These are phyloP conservation scores for Colletotrichum horii DNA, from an alignment of 2,329 filamentous ascomycete genomes.

Conservation along the genomic window DNA sequence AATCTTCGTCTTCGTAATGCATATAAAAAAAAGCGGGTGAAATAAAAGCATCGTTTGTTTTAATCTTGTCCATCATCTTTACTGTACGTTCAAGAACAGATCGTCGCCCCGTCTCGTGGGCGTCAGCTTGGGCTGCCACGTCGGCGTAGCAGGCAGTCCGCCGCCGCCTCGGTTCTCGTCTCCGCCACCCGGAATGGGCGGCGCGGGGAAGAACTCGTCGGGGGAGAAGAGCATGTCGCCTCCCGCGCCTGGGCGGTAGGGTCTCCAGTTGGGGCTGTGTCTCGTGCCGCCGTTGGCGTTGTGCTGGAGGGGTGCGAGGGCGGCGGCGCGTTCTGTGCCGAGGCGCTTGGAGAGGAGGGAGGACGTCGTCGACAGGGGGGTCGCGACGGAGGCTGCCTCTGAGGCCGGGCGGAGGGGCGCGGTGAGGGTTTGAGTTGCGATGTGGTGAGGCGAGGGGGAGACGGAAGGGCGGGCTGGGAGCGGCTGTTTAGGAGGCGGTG, in stretches of 20 bases:
- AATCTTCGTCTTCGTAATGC: slow-evolving; percentile 2
- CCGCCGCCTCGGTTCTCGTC: not conserved
- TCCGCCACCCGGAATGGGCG: not conserved
- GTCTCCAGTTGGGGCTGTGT: slow-evolving; percentile 24
- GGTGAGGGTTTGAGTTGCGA: slow-evolving; percentile 3
- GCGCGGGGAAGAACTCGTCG: slow-evolving; percentile 1
- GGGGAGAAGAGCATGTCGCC: slow-evolving; percentile 17
- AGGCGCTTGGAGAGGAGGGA: slow-evolving; percentile 59
- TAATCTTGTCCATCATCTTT: not conserved
- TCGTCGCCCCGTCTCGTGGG: slow-evolving; percentile 71
- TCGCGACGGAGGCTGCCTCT: slow-evolving; percentile 21
- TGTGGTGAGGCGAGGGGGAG: not conserved
- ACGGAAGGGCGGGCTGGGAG: not conserved
- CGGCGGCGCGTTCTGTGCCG: slow-evolving; percentile 53
- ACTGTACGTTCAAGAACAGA: slow-evolving; percentile 63
- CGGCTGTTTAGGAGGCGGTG: slow-evolving; percentile 8
- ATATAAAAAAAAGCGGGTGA: not conserved
- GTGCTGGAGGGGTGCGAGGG: slow-evolving; percentile 41
- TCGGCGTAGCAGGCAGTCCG: slow-evolving; percentile 51
- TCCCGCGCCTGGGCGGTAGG: not conserved
- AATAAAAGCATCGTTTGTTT: not conserved
- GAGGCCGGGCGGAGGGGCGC: slow-evolving; percentile 17
- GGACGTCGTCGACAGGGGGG: slow-evolving; percentile 33
- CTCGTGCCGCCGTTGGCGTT: slow-evolving; percentile 23
- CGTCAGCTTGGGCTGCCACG: slow-evolving; percentile 70